Conservation (phyloP, 1,139 yeast genomes). For the Suhomyces panamericanus region DNA sequence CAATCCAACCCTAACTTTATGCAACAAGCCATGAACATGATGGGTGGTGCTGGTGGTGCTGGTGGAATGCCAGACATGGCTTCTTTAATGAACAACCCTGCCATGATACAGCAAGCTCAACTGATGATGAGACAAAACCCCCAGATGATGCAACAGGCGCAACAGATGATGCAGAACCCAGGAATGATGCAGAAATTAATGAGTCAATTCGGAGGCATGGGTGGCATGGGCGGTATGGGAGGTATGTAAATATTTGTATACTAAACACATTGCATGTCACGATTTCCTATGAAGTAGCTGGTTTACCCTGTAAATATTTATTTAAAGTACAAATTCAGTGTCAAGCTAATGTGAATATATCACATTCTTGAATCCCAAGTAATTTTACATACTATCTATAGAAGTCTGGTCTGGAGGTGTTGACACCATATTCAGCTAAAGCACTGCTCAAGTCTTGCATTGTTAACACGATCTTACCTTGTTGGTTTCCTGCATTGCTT, state of each 20-base stretch:
- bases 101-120: conserved; percentile 46
- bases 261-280: neutral
- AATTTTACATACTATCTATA: conserved; percentile 47
- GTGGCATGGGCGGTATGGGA: conserved; percentile 34
- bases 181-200: conserved; percentile 75
- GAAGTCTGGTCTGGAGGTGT: conserved; percentile 88
- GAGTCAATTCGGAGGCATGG: conserved; percentile 59
- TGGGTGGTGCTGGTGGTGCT: conserved; percentile 41
- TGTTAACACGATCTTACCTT: conserved; percentile 77
- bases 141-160: conserved; percentile 63
- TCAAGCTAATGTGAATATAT: neutral
- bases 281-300: too few relatives aligned
- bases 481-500: conserved; percentile 55
- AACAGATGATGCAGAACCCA: conserved; percentile 55
- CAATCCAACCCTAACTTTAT: conserved; percentile 53
- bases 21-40: conserved; percentile 44
- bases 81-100: conserved; percentile 32
- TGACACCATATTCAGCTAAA: conserved; percentile 87
- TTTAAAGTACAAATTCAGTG: neutral
- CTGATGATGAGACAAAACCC: conserved; percentile 73
- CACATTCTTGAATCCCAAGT: neutral
- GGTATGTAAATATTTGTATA: conserved; percentile 14
- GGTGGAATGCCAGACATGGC: conserved; percentile 40
- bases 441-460: conserved; percentile 91
- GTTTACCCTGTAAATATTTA: neutral